Conservation (phyloP, 2,329 filamentous ascomycete genomes). For the Coniochaeta sp. region DNA sequence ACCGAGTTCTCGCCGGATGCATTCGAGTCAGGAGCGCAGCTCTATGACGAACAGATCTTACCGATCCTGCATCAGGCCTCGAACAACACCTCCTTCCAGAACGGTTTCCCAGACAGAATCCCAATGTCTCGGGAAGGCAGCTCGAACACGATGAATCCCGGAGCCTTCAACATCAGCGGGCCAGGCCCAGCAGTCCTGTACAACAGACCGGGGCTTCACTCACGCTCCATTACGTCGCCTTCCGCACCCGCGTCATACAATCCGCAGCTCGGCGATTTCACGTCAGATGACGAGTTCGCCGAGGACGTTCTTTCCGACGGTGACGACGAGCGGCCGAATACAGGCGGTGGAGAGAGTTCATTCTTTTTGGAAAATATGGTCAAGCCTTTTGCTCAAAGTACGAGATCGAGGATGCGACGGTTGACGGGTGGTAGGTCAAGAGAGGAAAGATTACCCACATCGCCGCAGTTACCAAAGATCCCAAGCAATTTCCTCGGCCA, state of each 20-base stretch:
- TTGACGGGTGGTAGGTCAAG: conserved; percentile 48
- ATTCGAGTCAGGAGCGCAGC: conserved; percentile 67
- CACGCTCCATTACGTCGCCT: conserved; percentile 79
- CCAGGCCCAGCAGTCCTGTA: conserved; percentile 15
- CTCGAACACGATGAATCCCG: conserved; percentile 55
- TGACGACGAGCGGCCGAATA: conserved; percentile 47
- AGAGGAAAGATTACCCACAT: conserved; percentile 13
- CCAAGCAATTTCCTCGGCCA: conserved; percentile 16
- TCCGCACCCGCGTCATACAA: conserved; percentile 49
- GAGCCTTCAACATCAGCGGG: conserved; percentile 36
- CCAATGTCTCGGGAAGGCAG: conserved; percentile 50
- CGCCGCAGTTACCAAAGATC: conserved; percentile 16
- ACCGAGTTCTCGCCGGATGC: conserved; percentile 58
- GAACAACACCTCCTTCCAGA: conserved; percentile 78
- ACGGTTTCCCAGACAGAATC: conserved; percentile 72
- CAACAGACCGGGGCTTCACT: conserved; percentile 62
- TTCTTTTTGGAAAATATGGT: conserved; percentile 57
- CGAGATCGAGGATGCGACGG: conserved; percentile 51
- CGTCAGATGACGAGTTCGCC: conserved; percentile 68
- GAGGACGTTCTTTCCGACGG: conserved; percentile 76
- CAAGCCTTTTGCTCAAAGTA: conserved; percentile 48
- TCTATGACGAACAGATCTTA: conserved; percentile 89
- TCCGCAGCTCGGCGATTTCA: conserved; percentile 49
- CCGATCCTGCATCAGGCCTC: conserved; percentile 84
- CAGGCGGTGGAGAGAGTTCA: conserved; percentile 24